Percentiles rank a stretch among this genome's conserved stretches.
phyloP scores from a whole-genome alignment of 1,284 basidiomycete genomes.

The Ganoderma lucidum region DNA sequence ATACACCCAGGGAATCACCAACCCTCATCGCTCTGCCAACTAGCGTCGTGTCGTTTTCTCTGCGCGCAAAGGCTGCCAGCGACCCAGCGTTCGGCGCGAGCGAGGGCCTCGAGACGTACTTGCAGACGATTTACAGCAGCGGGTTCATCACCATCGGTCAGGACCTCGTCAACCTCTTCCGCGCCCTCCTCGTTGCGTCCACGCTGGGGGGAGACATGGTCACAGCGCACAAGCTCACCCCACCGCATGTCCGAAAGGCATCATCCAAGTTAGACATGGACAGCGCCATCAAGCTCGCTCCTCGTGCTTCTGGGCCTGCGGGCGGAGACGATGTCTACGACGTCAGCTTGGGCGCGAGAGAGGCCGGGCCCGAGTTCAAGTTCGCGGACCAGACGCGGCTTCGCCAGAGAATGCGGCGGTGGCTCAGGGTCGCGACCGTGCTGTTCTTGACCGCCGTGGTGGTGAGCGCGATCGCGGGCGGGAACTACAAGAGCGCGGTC shows the following conservation, averaged over 20 bases:
- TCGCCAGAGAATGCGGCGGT: slow-evolving; percentile 42
- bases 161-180: slow-evolving; percentile 37
- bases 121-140: slow-evolving; percentile 41
- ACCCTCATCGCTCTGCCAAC: background rate
- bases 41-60: slow-evolving; percentile 38
- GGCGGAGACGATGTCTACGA: too few species aligned
- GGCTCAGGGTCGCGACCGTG: slow-evolving; percentile 32
- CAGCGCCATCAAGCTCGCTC: background rate
- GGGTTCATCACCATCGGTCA: slow-evolving; percentile 42
- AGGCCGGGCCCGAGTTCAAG: background rate
- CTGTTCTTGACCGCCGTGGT: slow-evolving; percentile 35
- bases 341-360: too few species aligned
- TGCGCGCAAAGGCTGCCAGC: slow-evolving; percentile 42
- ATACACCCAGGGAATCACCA: too few species aligned
- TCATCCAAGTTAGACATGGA: background rate
- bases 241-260: background rate
- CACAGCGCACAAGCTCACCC: background rate
- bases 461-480: slow-evolving; percentile 40
- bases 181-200: slow-evolving; percentile 40
- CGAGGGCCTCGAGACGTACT: slow-evolving; percentile 40
- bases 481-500: slow-evolving; percentile 31
- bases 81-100: slow-evolving; percentile 30
- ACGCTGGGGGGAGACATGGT: slow-evolving; percentile 29
- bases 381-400: slow-evolving; percentile 35
- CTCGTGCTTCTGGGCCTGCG: background rate